Base-by-base conservation (phyloP, 2,329 filamentous ascomycete genomes). In the Epicoccum sorghinum region DNA sequence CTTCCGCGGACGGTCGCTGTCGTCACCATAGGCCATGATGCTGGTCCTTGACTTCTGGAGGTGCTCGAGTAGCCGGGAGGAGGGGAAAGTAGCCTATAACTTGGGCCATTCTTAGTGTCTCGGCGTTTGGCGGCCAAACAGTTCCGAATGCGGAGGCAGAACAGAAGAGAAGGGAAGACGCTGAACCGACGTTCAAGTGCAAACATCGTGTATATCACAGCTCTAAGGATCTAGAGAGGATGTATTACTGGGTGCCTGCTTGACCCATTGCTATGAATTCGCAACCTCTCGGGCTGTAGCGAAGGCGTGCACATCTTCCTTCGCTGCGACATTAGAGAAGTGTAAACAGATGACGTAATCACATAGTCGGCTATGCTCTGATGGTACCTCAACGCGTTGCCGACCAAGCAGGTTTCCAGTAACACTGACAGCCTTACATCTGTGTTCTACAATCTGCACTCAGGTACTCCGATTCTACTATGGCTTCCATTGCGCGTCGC, bases 1-100 rank as follows among this genome's bases (percentile, higher is more conserved):
- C 41, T 67, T 70, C 29, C 63, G 56, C 36, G 63, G 63, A 32
- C 58, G 65, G 47, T 61, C 59, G 35, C 57, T 63, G 45, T 61
- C 59, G 38, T 48, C 57, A 40, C 54, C 60, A 54, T 55, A 55
- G 14, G 43, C 47, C 32, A 47, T 50, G 44, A 32, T 53, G 56
- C 50, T 55, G 57, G 40, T 27, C 37, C 36, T 32, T 33, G 40
- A 37, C 24, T 33, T 12, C 24, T 41, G 38, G 24, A 14, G 46
- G 58, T 55, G 59, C 58, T 44, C 9, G 47, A 56, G 47, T 56
- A 51, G 43, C 53, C 53, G 53, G 38, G 52, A 58, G 57, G 57
- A 49, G 48, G 44, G 38, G 35, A 55, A 64, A 59, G 61, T 67
- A 64, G 64, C 61, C 64, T 66, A 61, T 52, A 61, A 49, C 30